Percentiles rank a stretch among this genome's conserved stretches.
Conservation (phyloP, 2,329 filamentous ascomycete species). For the Ceratocystis smalleyi region DNA sequence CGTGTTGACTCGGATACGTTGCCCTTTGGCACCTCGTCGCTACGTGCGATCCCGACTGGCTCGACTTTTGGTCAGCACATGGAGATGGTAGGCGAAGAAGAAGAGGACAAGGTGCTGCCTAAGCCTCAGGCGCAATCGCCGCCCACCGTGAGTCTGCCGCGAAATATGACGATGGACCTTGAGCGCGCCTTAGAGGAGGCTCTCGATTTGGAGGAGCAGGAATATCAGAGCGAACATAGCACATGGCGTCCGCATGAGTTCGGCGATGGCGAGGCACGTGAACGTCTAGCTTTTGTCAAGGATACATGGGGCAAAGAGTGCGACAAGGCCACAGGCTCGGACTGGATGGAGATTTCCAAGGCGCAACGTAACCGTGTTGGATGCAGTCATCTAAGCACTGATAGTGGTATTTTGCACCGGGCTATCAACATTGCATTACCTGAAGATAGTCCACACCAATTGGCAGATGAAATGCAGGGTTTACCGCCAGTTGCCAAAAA, state of each 20-base stretch:
- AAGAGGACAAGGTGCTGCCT: neutral
- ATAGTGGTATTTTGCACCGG: neutral
- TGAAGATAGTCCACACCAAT: neutral
- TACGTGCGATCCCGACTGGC: neutral
- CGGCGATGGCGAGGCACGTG: neutral
- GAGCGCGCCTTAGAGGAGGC: slow-evolving; percentile 7
- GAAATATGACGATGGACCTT: slow-evolving; percentile 13
- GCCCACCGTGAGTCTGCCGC: neutral
- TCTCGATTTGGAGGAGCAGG: slow-evolving; percentile 9
- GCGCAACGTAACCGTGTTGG: neutral
- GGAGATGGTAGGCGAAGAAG: neutral
- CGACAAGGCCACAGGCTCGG: neutral
- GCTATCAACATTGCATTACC: neutral
- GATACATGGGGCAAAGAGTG: neutral
- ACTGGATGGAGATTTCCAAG: neutral
- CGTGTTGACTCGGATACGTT: slow-evolving; percentile 11
- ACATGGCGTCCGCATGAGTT: neutral
- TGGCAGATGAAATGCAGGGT: neutral
- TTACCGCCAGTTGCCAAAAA: neutral
- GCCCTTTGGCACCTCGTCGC: neutral
- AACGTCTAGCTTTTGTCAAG: neutral
- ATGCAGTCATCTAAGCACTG: neutral
- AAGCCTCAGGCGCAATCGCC: neutral
- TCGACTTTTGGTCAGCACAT: slow-evolving; percentile 1
- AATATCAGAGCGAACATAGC: neutral